phyloP scores from a whole-genome alignment of 768 basidiomycete species.

The Candolleomyces eurysporus region DNA sequence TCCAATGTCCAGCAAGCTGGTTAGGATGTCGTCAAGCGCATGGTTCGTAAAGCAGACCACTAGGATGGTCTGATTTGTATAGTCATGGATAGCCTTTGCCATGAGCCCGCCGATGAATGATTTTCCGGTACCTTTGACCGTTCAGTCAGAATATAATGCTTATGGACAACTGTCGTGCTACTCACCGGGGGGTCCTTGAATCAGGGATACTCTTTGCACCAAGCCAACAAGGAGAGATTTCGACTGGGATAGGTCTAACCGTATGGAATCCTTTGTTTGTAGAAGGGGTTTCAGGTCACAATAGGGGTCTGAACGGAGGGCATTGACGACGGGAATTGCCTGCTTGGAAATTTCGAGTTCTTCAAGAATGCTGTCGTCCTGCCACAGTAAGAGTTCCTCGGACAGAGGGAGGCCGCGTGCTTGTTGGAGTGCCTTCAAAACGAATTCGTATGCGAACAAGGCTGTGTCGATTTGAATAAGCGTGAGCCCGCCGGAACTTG shows the following conservation, averaged over 20 bases:
- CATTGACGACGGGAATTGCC: conserved; percentile 16
- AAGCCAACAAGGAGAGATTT: conserved; percentile 49
- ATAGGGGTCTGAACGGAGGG: conserved; percentile 29
- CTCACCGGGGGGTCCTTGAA: conserved; percentile 73
- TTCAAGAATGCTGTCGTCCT: conserved; percentile 2
- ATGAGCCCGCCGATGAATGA: conserved; percentile 70
- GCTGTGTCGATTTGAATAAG: conserved; percentile 61
- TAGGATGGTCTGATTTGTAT: conserved; percentile 49
- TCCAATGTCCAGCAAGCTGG: conserved; percentile 58
- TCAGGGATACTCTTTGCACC: conserved; percentile 54
- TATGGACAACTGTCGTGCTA: background rate
- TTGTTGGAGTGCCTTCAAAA: conserved; percentile 55
- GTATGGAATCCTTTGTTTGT: conserved; percentile 34
- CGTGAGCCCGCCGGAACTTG: conserved; percentile 26
- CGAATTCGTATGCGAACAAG: conserved; percentile 61
- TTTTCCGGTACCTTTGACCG: conserved; percentile 61
- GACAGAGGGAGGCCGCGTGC: conserved; percentile 44
- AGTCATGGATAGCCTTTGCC: conserved; percentile 56
- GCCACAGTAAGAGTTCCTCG: conserved; percentile 56
- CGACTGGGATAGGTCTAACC: conserved; percentile 52
- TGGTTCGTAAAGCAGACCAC: conserved; percentile 78
- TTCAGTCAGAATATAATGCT: background rate
- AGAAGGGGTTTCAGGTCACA: conserved; percentile 43
- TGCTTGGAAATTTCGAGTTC: conserved; percentile 2
- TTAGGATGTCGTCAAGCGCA: conserved; percentile 68